These are phyloP conservation scores for Melaleuca alternifolia DNA, from an alignment of 345 rosid genomes.

Conservation along the genomic window DNA sequence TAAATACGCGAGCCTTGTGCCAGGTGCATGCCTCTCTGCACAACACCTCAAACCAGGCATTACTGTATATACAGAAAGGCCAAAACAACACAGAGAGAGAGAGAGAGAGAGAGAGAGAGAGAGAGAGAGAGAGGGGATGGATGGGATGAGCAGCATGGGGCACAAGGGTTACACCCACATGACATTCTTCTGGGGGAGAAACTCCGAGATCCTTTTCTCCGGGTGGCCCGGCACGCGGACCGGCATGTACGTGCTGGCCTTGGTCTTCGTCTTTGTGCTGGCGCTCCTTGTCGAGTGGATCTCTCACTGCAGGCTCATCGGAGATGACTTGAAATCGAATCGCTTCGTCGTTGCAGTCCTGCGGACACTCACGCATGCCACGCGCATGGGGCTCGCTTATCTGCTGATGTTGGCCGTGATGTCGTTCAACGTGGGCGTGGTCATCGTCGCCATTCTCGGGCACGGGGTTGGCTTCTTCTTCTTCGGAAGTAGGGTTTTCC, in stretches of 20 bases:
- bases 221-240: constrained; percentile 25
- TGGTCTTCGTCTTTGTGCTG: constrained; percentile 19
- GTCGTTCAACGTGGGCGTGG: constrained; percentile 76
- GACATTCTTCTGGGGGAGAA: constrained; percentile 36
- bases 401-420: constrained; percentile 76
- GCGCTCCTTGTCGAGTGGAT: constrained; percentile 20
- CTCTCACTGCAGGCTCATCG: constrained; percentile 12
- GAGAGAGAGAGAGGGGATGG: constrained; percentile 1
- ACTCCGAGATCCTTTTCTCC: constrained; percentile 23
- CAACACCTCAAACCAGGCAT: not conserved
- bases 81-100: not conserved
- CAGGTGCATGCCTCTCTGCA: not conserved
- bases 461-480: constrained; percentile 48
- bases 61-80: not conserved
- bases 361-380: constrained; percentile 31
- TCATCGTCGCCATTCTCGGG: constrained; percentile 54
- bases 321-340: not conserved
- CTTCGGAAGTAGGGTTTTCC: constrained; percentile 20
- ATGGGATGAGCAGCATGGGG: not conserved
- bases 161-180: constrained; percentile 10
- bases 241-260: constrained; percentile 24
- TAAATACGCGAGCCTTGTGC: not conserved
- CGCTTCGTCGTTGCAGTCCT: constrained; percentile 22
- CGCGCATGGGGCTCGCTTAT: constrained; percentile 46
- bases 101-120: not conserved